A percentile compares a stretch with the other conserved stretches of the same genome.
Conservation (phyloP, 2,329 filamentous ascomycete genomes). For the Hypoxylon rubiginosum region DNA sequence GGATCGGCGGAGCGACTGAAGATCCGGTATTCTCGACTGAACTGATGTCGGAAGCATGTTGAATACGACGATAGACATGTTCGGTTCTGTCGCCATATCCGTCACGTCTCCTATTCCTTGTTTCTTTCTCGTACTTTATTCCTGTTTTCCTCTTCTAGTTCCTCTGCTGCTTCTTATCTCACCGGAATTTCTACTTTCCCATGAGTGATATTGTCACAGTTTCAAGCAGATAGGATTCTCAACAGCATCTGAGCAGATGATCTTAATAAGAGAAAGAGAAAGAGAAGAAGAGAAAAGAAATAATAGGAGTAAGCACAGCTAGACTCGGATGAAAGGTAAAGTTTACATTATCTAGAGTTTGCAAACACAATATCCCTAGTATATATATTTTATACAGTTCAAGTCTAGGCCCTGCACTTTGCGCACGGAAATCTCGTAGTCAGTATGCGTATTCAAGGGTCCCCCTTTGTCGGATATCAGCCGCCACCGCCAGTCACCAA, state of each 20-base stretch:
- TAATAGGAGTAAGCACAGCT: background rate
- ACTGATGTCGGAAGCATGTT: slow-evolving; percentile 67
- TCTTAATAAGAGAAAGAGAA: background rate
- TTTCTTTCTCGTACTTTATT: background rate
- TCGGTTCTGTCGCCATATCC: slow-evolving; percentile 47
- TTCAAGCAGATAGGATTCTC: background rate
- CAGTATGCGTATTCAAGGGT: background rate
- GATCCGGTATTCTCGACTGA: slow-evolving; percentile 63
- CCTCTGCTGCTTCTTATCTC: background rate
- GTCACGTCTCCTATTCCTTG: background rate
- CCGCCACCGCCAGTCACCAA: slow-evolving; percentile 10
- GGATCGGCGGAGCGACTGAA: slow-evolving; percentile 63
- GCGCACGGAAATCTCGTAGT: background rate
- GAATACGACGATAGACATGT: slow-evolving; percentile 63
- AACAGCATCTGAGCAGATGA: background rate
- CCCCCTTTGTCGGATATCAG: slow-evolving; percentile 15
- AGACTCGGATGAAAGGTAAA: background rate
- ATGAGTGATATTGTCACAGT: background rate
- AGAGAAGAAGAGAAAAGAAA: background rate
- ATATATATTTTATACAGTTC: background rate
- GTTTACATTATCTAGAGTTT: background rate
- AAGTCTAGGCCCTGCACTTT: slow-evolving; percentile 19
- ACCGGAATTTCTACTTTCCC: background rate
- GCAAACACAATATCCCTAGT: background rate
- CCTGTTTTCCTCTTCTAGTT: background rate